phyloP scores from a whole-genome alignment of 2,329 filamentous ascomycete genomes.

The Paecilomyces dactylethromorphus region DNA sequence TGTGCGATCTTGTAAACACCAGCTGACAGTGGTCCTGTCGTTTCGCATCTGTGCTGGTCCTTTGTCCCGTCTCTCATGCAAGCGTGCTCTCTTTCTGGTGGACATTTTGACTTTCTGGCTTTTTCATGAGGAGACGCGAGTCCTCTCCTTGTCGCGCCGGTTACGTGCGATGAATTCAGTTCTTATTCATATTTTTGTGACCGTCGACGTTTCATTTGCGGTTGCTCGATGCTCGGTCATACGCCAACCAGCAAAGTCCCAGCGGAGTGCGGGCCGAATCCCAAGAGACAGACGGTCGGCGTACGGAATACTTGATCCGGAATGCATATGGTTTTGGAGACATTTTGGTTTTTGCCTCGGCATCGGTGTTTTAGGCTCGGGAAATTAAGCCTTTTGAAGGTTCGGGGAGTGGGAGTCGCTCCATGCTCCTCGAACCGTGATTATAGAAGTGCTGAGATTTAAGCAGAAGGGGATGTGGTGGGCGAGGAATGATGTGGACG shows the following conservation, averaged over 20 bases:
- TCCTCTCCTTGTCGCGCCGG: neutral
- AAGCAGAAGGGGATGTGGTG: neutral
- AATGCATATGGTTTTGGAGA: constrained; percentile 2
- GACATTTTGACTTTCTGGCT: neutral
- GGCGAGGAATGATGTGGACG: neutral
- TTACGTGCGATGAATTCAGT: neutral
- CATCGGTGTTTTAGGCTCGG: constrained; percentile 10
- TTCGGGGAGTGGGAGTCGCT: neutral
- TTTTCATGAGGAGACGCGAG: neutral
- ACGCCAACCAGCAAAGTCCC: neutral
- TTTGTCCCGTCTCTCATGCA: constrained; percentile 1
- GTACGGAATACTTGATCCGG: constrained; percentile 1
- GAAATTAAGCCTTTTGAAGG: constrained; percentile 2
- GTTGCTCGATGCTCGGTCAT: neutral
- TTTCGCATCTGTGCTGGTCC: neutral
- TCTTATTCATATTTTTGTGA: neutral
- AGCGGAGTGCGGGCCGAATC: neutral
- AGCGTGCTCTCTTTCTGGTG: constrained; percentile 1
- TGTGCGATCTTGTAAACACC: constrained; percentile 32
- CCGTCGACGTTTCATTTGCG: neutral
- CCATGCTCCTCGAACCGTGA: neutral
- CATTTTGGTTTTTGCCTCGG: constrained; percentile 2
- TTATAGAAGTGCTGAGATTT: neutral
- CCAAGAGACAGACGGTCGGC: neutral
- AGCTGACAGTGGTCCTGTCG: neutral